These are phyloP conservation scores for Apium graveolens DNA, from an alignment of 129 eudicot species.

Conservation along the genomic window DNA sequence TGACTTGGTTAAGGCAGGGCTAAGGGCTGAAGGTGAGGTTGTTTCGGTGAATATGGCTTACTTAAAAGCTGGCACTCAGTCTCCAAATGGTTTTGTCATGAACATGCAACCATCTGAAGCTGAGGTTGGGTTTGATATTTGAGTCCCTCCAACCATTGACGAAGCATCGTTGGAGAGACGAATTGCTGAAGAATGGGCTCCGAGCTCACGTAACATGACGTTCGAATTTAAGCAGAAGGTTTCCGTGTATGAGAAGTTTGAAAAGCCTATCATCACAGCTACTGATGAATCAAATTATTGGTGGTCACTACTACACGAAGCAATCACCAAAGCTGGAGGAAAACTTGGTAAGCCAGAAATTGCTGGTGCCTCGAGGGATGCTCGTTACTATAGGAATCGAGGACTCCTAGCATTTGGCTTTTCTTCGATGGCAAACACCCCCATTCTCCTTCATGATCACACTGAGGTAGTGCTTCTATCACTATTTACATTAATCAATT, in stretches of 20 bases:
- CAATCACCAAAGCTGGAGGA: conserved; percentile 52
- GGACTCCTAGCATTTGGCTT: conserved; percentile 91
- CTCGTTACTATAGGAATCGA: conserved; percentile 63
- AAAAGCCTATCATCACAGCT: conserved; percentile 61
- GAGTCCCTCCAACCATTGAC: conserved; percentile 90
- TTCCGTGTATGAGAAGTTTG: conserved; percentile 49
- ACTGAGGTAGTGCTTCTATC: conserved; percentile 53
- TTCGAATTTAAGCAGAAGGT: conserved; percentile 58
- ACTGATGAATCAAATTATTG: conserved; percentile 81
- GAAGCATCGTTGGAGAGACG: conserved; percentile 60
- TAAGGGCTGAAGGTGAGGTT: conserved; percentile 78
- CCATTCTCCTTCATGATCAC: conserved; percentile 88
- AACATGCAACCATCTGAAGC: conserved; percentile 99
- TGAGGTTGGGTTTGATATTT: conserved; percentile 86
- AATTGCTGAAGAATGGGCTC: conserved; percentile 99
- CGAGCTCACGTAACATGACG: conserved; percentile 72
- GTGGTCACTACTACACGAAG: conserved; percentile 80
- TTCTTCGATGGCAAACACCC: conserved; percentile 97
- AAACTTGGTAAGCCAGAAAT: conserved; percentile 76
- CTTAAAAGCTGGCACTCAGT: conserved; percentile 84
- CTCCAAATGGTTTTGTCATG: conserved; percentile 95
- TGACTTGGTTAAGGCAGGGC: conserved; percentile 84
- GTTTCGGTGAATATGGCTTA: conserved; percentile 74
- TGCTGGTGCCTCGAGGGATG: conserved; percentile 88
- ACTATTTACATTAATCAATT: background rate